Conservation (phyloP, 495 filamentous ascomycete species). For the Trichocladium uniseriatum region DNA sequence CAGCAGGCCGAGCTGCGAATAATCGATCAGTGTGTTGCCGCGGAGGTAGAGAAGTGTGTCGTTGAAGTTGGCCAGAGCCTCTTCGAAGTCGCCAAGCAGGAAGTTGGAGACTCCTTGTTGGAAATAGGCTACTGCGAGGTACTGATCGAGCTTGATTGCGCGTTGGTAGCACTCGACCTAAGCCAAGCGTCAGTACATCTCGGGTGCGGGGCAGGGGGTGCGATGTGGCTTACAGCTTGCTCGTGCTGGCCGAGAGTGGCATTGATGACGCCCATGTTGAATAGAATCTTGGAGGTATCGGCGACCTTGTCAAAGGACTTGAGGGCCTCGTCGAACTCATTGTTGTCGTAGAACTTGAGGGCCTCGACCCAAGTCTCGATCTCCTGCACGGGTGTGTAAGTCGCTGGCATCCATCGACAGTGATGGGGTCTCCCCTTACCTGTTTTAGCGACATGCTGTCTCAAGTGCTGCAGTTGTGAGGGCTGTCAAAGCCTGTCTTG, state of each 20-base stretch:
- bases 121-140: conserved; percentile 96
- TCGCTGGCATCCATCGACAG: neutral
- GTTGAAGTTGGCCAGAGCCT: conserved; percentile 97
- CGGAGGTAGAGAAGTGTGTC: conserved; percentile 91
- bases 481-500: conserved; percentile 15
- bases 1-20: conserved; percentile 89
- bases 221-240: conserved; percentile 60
- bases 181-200: neutral
- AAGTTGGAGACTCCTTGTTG: conserved; percentile 99
- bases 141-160: conserved; percentile 80
- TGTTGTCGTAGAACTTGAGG: conserved; percentile 85
- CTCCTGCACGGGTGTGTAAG: conserved; percentile 53
- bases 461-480: conserved; percentile 11
- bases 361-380: conserved; percentile 98
- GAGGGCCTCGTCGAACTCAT: conserved; percentile 85
- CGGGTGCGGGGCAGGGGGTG: neutral
- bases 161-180: conserved; percentile 93
- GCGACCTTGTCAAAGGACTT: conserved; percentile 74
- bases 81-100: conserved; percentile 91
- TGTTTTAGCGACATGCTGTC: conserved; percentile 65
- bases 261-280: conserved; percentile 98
- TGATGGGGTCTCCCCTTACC: conserved; percentile 34
- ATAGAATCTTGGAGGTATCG: conserved; percentile 96
- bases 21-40: conserved; percentile 95
- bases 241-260: conserved; percentile 95